These are phyloP conservation scores for Chlamydomonas reinhardtii DNA, from an alignment of 163 green algal species.

Conservation along the genomic window DNA sequence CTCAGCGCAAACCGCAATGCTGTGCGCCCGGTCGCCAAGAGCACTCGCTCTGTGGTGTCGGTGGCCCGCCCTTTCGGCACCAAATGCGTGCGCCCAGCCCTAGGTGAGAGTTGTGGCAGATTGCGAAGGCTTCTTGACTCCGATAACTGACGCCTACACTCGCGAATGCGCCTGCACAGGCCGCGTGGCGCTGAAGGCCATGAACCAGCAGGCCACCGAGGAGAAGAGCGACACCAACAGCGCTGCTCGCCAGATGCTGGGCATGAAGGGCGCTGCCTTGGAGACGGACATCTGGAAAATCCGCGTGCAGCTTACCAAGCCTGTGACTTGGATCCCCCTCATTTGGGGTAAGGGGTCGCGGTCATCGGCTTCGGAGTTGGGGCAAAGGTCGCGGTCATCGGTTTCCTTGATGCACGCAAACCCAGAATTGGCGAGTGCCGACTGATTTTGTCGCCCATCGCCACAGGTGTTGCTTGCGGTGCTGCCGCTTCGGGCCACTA, in stretches of 20 bases:
- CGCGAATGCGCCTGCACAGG: neutral
- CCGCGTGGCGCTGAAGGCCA: constrained; percentile 36
- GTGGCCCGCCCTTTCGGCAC: neutral
- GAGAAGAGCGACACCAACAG: constrained; percentile 42
- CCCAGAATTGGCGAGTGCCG: neutral
- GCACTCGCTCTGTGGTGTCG: neutral
- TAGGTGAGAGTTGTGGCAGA: neutral
- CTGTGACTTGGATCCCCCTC: constrained; percentile 98
- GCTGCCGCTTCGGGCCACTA: constrained; percentile 94
- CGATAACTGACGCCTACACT: too few relatives aligned
- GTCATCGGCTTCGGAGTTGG: too few relatives aligned
- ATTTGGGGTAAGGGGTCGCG: constrained; percentile 95
- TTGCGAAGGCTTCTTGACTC: neutral
- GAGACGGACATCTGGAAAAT: constrained; percentile 95
- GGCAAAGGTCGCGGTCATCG: neutral
- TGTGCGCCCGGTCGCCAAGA: neutral
- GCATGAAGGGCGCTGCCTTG: constrained; percentile 85
- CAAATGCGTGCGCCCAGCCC: neutral
- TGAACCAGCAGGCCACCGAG: constrained; percentile 45
- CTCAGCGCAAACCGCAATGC: neutral
- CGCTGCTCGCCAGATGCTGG: constrained; percentile 71
- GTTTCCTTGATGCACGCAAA: neutral
- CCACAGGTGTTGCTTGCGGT: constrained; percentile 95
- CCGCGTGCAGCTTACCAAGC: constrained; percentile 97
- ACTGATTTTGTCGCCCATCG: neutral